A percentile compares a stretch with the other conserved stretches of the same genome.
These are phyloP conservation scores for Stentor roeselii DNA, from an alignment of 73 alveolate species.

Conservation along the genomic window DNA sequence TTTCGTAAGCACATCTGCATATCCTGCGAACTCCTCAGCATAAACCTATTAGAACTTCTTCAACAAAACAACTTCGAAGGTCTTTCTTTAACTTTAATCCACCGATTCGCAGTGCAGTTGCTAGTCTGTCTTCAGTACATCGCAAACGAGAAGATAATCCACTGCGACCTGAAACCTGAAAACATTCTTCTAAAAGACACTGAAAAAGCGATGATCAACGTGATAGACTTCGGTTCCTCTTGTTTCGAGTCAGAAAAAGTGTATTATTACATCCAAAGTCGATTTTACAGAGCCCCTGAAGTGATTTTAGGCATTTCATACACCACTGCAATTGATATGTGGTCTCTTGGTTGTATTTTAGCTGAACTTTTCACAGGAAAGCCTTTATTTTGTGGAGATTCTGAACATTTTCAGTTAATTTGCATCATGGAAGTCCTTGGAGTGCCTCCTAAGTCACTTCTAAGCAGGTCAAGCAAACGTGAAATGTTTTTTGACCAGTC, in stretches of 20 bases:
- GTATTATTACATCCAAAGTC: slow-evolving; percentile 47
- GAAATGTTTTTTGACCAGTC: slow-evolving; percentile 53
- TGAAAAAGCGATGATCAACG: slow-evolving; percentile 58
- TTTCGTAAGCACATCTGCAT: slow-evolving; percentile 70
- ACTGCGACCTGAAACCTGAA: slow-evolving; percentile 37
- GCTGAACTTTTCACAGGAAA: slow-evolving; percentile 59
- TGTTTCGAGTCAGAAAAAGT: slow-evolving; percentile 59
- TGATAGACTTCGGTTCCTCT: slow-evolving; percentile 83
- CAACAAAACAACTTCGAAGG: slow-evolving; percentile 31
- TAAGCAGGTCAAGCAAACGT: too few species aligned
- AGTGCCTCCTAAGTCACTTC: slow-evolving; percentile 48
- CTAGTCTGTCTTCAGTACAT: neutral
- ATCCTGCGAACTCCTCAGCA: slow-evolving; percentile 71
- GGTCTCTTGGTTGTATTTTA: too few species aligned
- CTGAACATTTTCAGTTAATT: slow-evolving; percentile 50
- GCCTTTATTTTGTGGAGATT: slow-evolving; percentile 66
- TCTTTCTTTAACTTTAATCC: neutral
- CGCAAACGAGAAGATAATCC: slow-evolving; percentile 9
- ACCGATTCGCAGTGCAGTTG: slow-evolving; percentile 19
- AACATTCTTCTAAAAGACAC: slow-evolving; percentile 22
- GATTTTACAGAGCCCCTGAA: too few species aligned
- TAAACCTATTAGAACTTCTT: slow-evolving; percentile 69
- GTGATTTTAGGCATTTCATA: too few species aligned
- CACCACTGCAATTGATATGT: too few species aligned
- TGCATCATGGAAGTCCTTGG: slow-evolving; percentile 63